Percentiles rank a stretch among this genome's conserved stretches.
Conservation (phyloP, 306 rosid genomes). For the Cercis canadensis region DNA sequence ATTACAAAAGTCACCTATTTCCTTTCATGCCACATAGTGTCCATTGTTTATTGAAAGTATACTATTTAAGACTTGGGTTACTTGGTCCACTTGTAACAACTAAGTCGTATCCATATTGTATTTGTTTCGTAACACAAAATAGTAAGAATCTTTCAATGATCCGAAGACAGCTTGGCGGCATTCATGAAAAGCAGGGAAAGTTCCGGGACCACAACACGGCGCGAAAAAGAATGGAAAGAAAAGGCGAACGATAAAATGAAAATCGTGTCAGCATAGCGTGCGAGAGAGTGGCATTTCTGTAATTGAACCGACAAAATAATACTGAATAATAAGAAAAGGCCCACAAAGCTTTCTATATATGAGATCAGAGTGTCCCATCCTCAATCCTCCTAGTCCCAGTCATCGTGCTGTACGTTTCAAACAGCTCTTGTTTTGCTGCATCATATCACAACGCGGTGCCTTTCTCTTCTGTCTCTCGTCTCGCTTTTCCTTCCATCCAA, state of each 20-base stretch:
- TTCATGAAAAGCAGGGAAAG: conserved; percentile 1
- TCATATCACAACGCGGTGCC: neutral
- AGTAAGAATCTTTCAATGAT: no score
- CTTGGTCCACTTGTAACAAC: no score
- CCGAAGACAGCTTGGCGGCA: neutral
- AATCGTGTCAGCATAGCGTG: conserved; percentile 18
- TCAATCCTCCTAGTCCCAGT: neutral
- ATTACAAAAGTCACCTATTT: no score
- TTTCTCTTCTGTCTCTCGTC: neutral
- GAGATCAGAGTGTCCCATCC: neutral
- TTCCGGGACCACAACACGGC: no score
- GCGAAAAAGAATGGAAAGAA: no score
- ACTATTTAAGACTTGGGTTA: no score
- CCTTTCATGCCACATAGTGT: no score
- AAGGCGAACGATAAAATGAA: neutral
- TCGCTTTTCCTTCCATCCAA: neutral
- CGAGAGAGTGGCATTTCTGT: conserved; percentile 25
- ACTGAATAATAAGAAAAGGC: neutral
- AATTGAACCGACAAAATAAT: conserved; percentile 17
- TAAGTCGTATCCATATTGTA: no score
- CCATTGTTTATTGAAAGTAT: no score
- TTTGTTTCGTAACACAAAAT: no score
- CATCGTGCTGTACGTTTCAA: neutral
- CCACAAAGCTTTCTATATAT: neutral
- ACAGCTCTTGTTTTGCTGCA: neutral